Conservation (phyloP, 2,329 filamentous ascomycete species). For the Aspergillus clavatus region DNA sequence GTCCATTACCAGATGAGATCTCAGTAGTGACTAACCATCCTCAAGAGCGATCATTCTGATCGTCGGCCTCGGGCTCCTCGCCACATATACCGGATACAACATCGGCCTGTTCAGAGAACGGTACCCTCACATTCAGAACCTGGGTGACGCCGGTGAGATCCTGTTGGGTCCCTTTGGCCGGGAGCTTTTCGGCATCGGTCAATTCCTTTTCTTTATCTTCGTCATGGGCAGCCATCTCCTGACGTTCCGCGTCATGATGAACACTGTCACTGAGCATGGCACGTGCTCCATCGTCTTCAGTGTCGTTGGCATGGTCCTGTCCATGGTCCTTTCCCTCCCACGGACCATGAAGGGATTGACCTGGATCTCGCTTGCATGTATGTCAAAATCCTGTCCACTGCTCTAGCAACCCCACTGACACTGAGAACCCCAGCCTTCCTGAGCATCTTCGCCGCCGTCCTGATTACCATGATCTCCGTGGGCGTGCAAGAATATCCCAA, state of each 20-base stretch:
- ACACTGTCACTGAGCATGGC: conserved; percentile 57
- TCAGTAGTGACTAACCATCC: no score
- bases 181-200: conserved; percentile 59
- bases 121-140: conserved; percentile 59
- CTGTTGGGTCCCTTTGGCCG: conserved; percentile 58
- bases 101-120: conserved; percentile 54
- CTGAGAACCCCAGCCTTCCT: conserved; percentile 51
- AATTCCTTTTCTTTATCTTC: conserved; percentile 62
- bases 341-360: conserved; percentile 59
- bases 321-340: conserved; percentile 56
- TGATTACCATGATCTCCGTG: conserved; percentile 63
- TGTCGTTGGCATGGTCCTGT: conserved; percentile 55
- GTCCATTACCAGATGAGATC: no score
- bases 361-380: conserved; percentile 56
- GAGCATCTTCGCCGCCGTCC: conserved; percentile 61
- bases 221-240: conserved; percentile 65
- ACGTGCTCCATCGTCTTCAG: conserved; percentile 61
- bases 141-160: conserved; percentile 62
- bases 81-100: conserved; percentile 56
- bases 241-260: conserved; percentile 65
- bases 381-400: conserved; percentile 3
- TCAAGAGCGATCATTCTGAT: conserved; percentile 52
- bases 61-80: conserved; percentile 50
- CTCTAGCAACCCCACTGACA: not conserved
- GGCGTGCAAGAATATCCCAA: conserved; percentile 47